Evolutionary conservation across 176 grass and related monocot species (phyloP).

Genomic region (Raddia distichophylla): DNA sequence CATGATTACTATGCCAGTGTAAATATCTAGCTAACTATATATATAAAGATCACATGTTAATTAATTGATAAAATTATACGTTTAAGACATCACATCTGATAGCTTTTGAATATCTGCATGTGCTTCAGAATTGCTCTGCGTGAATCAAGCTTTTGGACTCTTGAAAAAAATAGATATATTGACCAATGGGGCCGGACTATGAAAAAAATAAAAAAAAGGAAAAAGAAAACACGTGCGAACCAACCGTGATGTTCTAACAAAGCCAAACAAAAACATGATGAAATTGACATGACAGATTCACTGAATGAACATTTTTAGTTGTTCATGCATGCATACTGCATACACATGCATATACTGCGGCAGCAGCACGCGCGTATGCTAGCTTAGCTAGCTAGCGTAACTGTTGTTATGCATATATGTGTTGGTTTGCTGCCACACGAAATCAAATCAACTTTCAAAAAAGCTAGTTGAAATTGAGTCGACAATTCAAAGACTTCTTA

Average conservation of each 20-base stretch:
- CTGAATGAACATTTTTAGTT: background rate
- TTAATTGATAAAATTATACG: background rate
- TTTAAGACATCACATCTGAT: background rate
- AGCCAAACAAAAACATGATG: background rate
- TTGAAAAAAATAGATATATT: background rate
- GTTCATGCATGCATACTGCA: background rate
- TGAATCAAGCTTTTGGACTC: background rate
- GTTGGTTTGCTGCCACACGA: background rate
- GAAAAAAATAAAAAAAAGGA: too few relatives aligned
- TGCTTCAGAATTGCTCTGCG: background rate
- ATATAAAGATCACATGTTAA: background rate
- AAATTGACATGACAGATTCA: background rate
- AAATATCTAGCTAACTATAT: background rate
- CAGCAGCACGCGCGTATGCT: background rate
- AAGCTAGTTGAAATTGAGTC: background rate
- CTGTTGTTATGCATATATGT: background rate
- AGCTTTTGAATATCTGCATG: background rate
- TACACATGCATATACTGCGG: background rate
- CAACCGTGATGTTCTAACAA: background rate
- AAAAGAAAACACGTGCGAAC: background rate
- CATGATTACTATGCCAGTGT: background rate
- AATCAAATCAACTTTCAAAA: background rate
- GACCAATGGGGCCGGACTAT: too few relatives aligned
- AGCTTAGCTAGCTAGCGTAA: background rate
- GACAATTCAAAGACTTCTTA: constrained; percentile 24